Evolutionary conservation across 1,284 basidiomycete genomes (phyloP), one percentile per base, ranked within the genome.

Genomic region (Abortiporus biennis): DNA sequence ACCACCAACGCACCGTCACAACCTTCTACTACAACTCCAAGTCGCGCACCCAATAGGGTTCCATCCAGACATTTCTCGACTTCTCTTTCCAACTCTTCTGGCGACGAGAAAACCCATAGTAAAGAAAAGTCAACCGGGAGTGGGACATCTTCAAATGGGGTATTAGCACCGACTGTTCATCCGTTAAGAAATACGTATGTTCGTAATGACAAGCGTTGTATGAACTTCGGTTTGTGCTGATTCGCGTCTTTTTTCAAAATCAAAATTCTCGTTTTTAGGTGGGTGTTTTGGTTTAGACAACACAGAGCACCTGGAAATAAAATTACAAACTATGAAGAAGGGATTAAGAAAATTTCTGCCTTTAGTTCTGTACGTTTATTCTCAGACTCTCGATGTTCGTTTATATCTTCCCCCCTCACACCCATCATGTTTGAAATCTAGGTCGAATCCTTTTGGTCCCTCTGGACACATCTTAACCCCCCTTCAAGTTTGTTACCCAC

Each of bases 231-330:
- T 38, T 48, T 34, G 39, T 45, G 39, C 54, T 58, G 48, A 57
- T 49, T 24, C 29, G 29, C 25, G 15, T 5, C 33, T 20, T 37
- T 17, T 17, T 37, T 37, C 9, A 8, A 11, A 9, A 11, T n/a
- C 27, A 8, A 6, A 32, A 31, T 31, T 23, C 29, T 31, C 17
- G 6, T 30, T 39, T 40, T 30, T 55, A 89, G 86, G 48, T 90
- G 87, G 87, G 74, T 87, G 4, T 87, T 89, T 57, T 90, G 83
- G 82, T 90, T 88, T 66, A 77, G 86, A 47, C 85, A 89, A 59
- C 86, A 89, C 57, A 82, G 83, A 45, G 66, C 82, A 2, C 85
- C 87, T 19, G 85, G 85, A 12, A 85, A 82, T 54, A 90, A 88
- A 64, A 79, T 85, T 49, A 73, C 76, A 11, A 87, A 75, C 57